phyloP scores from a whole-genome alignment of 2,329 filamentous ascomycete species.

The Verticillium longisporum region DNA sequence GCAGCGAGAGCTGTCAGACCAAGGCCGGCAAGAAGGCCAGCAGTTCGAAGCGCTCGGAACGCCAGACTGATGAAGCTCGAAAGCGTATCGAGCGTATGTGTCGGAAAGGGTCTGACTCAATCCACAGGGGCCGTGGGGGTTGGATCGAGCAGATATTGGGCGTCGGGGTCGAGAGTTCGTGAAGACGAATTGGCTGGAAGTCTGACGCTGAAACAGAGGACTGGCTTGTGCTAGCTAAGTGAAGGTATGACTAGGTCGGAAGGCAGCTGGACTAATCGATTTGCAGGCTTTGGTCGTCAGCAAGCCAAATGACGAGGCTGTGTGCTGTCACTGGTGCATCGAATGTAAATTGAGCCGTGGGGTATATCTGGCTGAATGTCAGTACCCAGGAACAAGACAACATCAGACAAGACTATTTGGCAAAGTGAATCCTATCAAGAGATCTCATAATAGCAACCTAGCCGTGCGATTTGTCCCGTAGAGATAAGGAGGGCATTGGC shows the following conservation, averaged over 20 bases:
- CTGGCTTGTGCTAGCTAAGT: background rate
- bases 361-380: background rate
- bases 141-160: background rate
- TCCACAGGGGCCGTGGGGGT: background rate
- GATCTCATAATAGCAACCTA: too few relatives aligned
- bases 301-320: background rate
- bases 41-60: slow-evolving; percentile 46
- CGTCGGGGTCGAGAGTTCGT: background rate
- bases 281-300: background rate
- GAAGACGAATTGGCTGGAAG: background rate
- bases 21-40: slow-evolving; percentile 51
- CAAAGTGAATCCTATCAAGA: too few relatives aligned
- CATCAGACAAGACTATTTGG: too few relatives aligned
- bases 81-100: background rate
- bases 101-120: background rate
- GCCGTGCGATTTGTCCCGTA: too few relatives aligned
- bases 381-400: background rate
- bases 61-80: slow-evolving; percentile 37
- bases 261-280: background rate
- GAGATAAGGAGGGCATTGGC: too few relatives aligned
- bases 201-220: background rate
- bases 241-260: background rate
- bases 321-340: background rate
- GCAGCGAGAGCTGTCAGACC: slow-evolving; percentile 51
- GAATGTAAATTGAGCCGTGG: background rate